Base-by-base conservation (phyloP, 2,329 filamentous ascomycete genomes). In the Diaporthe ilicicola region DNA sequence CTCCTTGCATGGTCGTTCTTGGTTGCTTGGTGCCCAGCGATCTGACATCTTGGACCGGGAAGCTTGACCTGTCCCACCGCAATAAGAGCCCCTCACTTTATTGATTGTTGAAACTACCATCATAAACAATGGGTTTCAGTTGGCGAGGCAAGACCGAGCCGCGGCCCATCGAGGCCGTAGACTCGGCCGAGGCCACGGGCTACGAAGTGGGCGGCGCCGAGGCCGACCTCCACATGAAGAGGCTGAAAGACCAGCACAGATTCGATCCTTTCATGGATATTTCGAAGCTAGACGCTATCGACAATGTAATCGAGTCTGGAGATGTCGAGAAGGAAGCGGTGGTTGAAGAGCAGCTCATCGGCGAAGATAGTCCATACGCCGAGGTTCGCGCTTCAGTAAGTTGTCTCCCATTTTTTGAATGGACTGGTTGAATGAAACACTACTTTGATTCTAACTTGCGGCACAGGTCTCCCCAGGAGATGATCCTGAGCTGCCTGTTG, bases 331-430 rank as follows among this genome's bases (percentile, higher is more conserved):
- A 64, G 59, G 64, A 67, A 48, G 51, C 64, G 17, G 64, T 56
- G 8, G 59, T 64, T 15, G 59, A 64, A 44, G 59, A 64, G 59
- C 59, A 64, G n/a, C 59, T 72, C 12, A 64, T 70, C 15, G 53
- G 68, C n/a, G 62, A 70, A 32, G 65, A 62, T 37, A 71, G 68
- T 0, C 71, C 71, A 1, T 72, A 67, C 39, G 29, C 70, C 4
- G 70, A 72, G 37, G 70, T 72, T 2, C 70, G 70, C 19, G 70
- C 70, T 24, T 59, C 62, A 17, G 51, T 54, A 53, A 59, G 13
- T 46, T 55, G 13, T 27, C 42, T 0, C 4, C 42, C 56, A 34
- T 34, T 10, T 10, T 19, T 1, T 29, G 48, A 10, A 34, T 22
- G 8, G 64, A 34, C n/a, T 32, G 37, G 54, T 64, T 24, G 29